phyloP scores from a whole-genome alignment of 371 early-diverging fungal genomes.

The Mortierella sp. region DNA sequence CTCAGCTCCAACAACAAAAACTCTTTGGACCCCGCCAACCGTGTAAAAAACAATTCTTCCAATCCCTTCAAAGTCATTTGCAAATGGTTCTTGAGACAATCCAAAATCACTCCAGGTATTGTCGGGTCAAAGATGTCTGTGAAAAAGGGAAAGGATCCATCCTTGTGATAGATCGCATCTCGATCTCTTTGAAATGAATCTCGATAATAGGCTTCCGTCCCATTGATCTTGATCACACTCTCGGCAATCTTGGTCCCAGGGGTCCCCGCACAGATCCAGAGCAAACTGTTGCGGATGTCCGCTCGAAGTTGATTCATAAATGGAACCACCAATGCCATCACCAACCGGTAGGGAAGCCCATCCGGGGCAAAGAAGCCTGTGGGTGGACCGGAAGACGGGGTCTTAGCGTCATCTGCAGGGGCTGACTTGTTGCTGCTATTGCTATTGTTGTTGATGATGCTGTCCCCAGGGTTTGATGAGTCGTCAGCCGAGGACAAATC shows the following conservation, averaged over 20 bases:
- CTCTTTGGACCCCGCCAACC: neutral
- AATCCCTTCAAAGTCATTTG: neutral
- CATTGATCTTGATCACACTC: conserved; percentile 1
- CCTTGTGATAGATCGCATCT: neutral
- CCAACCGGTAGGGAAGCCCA: too few species aligned
- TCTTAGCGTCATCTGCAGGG: too few species aligned
- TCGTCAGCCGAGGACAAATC: too few species aligned
- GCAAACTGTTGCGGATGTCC: conserved; percentile 13
- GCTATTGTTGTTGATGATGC: too few species aligned
- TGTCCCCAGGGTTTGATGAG: too few species aligned
- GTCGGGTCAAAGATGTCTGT: conserved; percentile 9
- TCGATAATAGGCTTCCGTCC: neutral
- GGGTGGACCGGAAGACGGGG: too few species aligned
- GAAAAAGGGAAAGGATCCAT: neutral
- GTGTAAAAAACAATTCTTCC: neutral
- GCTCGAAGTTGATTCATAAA: conserved; percentile 8
- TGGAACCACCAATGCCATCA: conserved; percentile 4
- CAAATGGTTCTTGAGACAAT: conserved; percentile 3
- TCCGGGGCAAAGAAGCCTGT: too few species aligned
- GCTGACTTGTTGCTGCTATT: too few species aligned
- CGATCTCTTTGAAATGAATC: neutral
- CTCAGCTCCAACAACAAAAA: neutral
- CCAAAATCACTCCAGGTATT: neutral
- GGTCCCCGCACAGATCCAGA: conserved; percentile 9
- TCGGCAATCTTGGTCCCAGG: conserved; percentile 10